phyloP scores from a whole-genome alignment of 495 filamentous ascomycete genomes.

The Podospora sp. region DNA sequence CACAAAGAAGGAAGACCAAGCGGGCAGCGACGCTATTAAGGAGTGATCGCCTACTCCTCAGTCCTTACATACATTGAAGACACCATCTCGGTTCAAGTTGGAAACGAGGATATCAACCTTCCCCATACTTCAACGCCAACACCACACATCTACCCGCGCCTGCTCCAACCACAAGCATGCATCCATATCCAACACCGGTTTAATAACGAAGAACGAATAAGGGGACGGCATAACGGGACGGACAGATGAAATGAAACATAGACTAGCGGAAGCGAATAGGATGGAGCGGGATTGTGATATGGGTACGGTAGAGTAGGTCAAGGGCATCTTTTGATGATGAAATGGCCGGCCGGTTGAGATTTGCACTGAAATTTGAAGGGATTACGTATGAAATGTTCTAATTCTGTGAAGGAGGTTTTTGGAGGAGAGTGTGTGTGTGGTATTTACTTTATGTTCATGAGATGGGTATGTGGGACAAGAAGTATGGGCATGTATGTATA shows the following conservation, averaged over 20 bases:
- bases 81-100: not conserved
- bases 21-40: conserved; percentile 26
- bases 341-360: not conserved
- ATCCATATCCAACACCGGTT: not conserved
- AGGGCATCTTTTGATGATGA: not conserved
- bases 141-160: not conserved
- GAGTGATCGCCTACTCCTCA: conserved; percentile 20
- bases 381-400: not conserved
- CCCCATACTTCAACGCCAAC: not conserved
- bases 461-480: no score
- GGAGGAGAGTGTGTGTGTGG: not conserved
- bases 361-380: not conserved
- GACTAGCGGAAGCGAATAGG: not conserved
- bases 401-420: not conserved
- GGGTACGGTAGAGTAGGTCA: not conserved
- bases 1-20: conserved; percentile 41
- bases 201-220: not conserved
- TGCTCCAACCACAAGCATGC: not conserved
- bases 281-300: not conserved
- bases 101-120: not conserved
- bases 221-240: not conserved
- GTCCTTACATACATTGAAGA: not conserved
- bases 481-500: no score
- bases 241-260: not conserved
- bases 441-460: not conserved